Percentiles rank a stretch among this genome's conserved stretches.
Evolutionary conservation across 2,329 filamentous ascomycete genomes (phyloP).

Genomic region (Microsporum canis): DNA sequence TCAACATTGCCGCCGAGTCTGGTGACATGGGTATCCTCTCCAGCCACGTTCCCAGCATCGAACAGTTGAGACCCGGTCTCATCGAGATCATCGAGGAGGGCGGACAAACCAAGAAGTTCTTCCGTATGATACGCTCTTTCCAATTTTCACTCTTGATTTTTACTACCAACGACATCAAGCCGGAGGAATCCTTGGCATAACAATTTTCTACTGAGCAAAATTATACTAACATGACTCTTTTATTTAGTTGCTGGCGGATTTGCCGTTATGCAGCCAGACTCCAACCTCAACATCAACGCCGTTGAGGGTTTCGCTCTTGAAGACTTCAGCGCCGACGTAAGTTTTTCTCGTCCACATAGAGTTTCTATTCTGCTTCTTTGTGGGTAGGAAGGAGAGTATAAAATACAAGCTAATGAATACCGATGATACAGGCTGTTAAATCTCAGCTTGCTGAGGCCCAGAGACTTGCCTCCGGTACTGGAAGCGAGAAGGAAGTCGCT

Average conservation of each 20-base stretch:
- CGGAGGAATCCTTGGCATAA: not conserved
- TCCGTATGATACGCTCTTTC: conserved; percentile 56
- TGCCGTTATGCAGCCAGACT: conserved; percentile 91
- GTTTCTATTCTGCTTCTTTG: not conserved
- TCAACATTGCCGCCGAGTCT: conserved; percentile 96
- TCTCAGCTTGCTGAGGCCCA: conserved; percentile 88
- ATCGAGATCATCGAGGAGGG: conserved; percentile 92
- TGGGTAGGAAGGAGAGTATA: not conserved
- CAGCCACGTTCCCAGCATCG: conserved; percentile 96
- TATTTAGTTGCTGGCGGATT: conserved; percentile 83
- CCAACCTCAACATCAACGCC: conserved; percentile 92
- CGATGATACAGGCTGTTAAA: conserved; percentile 51
- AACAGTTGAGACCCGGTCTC: conserved; percentile 95
- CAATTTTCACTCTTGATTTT: not conserved
- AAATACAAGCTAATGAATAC: not conserved
- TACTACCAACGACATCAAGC: conserved; percentile 13
- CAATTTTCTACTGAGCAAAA: not conserved
- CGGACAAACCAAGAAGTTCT: conserved; percentile 86
- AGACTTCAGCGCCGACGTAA: conserved; percentile 80
- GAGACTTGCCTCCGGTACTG: conserved; percentile 81
- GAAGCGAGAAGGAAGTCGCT: conserved; percentile 93
- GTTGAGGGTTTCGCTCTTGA: conserved; percentile 90
- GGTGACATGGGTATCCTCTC: conserved; percentile 99
- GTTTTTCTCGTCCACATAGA: conserved; percentile 13
- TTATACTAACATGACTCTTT: not conserved